Conservation (phyloP, 2,329 filamentous ascomycete species). For the Exserohilum turcica region DNA sequence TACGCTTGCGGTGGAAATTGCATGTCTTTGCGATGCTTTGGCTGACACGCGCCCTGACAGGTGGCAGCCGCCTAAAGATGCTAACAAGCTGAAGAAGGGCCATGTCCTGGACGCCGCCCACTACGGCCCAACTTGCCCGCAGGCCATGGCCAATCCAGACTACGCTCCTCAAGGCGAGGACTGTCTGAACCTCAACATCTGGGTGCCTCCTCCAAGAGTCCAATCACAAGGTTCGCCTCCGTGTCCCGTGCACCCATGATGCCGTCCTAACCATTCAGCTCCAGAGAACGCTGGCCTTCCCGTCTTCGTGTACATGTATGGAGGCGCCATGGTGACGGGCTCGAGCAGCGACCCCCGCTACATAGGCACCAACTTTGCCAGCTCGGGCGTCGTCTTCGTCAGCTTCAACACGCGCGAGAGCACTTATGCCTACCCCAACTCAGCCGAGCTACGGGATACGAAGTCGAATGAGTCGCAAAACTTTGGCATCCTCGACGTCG, state of each 20-base stretch:
- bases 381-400: slow-evolving; percentile 32
- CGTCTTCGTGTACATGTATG: slow-evolving; percentile 53
- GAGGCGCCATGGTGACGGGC: slow-evolving; percentile 51
- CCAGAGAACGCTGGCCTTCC: slow-evolving; percentile 18
- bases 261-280: slow-evolving; percentile 2
- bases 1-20: slow-evolving; percentile 5
- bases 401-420: slow-evolving; percentile 38
- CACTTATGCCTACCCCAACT: slow-evolving; percentile 51
- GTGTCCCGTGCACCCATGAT: neutral
- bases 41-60: slow-evolving; percentile 9
- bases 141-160: slow-evolving; percentile 27
- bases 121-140: slow-evolving; percentile 33
- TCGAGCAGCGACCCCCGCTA: slow-evolving; percentile 49
- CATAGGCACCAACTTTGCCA: slow-evolving; percentile 49
- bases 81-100: slow-evolving; percentile 14
- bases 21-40: neutral
- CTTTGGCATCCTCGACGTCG: slow-evolving; percentile 47
- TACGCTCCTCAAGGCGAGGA: slow-evolving; percentile 38
- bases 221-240: slow-evolving; percentile 5
- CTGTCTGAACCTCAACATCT: slow-evolving; percentile 48
- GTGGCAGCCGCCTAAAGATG: slow-evolving; percentile 26
- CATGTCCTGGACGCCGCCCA: slow-evolving; percentile 24
- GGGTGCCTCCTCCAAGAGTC: slow-evolving; percentile 18
- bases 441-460: slow-evolving; percentile 46
- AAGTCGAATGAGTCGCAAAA: slow-evolving; percentile 25